Conservation (phyloP, 768 basidiomycete genomes). For the Steccherinum ochraceum region DNA sequence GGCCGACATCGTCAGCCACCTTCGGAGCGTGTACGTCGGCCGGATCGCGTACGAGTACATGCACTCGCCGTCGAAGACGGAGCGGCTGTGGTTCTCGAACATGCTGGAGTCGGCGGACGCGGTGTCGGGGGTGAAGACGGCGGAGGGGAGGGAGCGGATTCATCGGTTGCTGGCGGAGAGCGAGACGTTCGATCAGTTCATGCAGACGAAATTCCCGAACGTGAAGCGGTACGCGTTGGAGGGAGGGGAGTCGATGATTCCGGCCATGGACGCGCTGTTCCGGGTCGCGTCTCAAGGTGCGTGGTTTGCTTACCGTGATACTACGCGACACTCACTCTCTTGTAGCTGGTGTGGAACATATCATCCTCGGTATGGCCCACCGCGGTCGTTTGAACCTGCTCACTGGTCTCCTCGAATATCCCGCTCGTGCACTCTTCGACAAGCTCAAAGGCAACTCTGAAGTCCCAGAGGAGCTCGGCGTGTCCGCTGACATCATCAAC, state of each 20-base stretch:
- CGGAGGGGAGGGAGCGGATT: constrained; percentile 45
- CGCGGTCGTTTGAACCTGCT: constrained; percentile 83
- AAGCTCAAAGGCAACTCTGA: constrained; percentile 83
- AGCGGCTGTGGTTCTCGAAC: constrained; percentile 85
- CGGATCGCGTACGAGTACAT: constrained; percentile 90
- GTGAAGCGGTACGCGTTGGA: constrained; percentile 84
- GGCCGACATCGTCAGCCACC: constrained; percentile 60
- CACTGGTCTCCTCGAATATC: constrained; percentile 65
- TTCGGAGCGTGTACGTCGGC: constrained; percentile 73
- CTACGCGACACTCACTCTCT: neutral
- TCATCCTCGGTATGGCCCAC: constrained; percentile 84
- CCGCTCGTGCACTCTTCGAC: constrained; percentile 68
- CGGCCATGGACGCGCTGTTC: constrained; percentile 78
- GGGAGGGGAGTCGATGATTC: constrained; percentile 91
- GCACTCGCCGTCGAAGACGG: constrained; percentile 82
- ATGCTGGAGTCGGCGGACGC: constrained; percentile 61
- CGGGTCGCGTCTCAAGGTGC: constrained; percentile 53
- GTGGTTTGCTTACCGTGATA: neutral
- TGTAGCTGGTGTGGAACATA: constrained; percentile 57
- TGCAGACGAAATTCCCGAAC: constrained; percentile 87
- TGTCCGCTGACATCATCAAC: constrained; percentile 82
- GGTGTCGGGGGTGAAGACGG: constrained; percentile 11
- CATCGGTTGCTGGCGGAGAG: constrained; percentile 66
- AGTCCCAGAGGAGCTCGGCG: constrained; percentile 56
- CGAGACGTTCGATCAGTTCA: constrained; percentile 79